Base-by-base conservation (phyloP, 345 rosid genomes). In the Hibiscus mutabilis region DNA sequence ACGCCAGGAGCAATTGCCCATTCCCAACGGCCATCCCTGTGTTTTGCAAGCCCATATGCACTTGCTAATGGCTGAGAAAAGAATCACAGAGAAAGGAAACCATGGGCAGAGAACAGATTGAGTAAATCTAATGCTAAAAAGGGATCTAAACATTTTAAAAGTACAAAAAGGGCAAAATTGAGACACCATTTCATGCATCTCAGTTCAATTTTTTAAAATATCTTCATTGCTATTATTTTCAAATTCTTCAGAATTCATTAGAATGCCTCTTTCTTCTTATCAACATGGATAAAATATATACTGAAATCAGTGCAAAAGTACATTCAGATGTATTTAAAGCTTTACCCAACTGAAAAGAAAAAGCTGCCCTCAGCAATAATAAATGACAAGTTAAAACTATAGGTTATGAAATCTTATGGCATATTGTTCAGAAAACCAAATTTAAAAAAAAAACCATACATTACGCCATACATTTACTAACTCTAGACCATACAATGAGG, bases 1-100 rank as follows among this genome's bases (percentile, higher is more conserved):
- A 95, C 97, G 69, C 99, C 98, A 66, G 99, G 99, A 78, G 98
- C 99, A 69, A 95, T 95, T 66, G 99, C 99, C 99, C 99, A 95
- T 80, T 95, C 99, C 99, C 99, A 95, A 69, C 99, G 99, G 58
- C 99, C 99, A 84, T 95, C 99, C 81, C 97, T 89, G 72, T 95
- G 99, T 82, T 92, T 95, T 46, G 99, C 99, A 81, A 95, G 97
- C 74, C 98, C 99, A 84, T 95, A 95, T 55, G 99, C 99, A 80
- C 96, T 92, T 25, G 99, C 88, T 71, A 92, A 79, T 46, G 99
- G 99, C 99, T 95, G 85, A 58, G 74, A 60, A 52, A 51, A 58
- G 56, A 42, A 56, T 27, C 24, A 25, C 44, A 51, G 10, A 46
- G 14, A 52, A 29, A 67, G 51, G 35, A 67, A 59, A 57, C 14